Evolutionary conservation across 768 basidiomycete genomes (phyloP), one percentile per base, ranked within the genome.

Genomic region (Termitomyces titanicus): DNA sequence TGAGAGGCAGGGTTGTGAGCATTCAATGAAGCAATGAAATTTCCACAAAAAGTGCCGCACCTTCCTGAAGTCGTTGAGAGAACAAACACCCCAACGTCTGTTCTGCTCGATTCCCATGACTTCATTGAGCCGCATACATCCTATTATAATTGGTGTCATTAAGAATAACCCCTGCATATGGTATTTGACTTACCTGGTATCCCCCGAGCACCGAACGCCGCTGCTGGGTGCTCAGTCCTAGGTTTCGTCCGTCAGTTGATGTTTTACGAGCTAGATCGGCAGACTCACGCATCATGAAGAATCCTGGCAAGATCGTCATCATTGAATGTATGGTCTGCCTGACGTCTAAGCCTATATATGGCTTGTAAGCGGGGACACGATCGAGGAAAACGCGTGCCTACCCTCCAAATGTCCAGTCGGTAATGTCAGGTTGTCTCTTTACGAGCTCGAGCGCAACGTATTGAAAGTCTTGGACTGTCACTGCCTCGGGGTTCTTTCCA

Each of bases 71-170:
- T 93, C 91, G 59, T 94, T 94, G 58, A 94, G 66, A 2, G 87
- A 85, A 65, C 91, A 93, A 18, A 86, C 84, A 45, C 90, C 91
- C 91, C 91, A 94, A 20, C 65, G 60, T 29, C 92, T 80, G 64
- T 81, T 87, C 54, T 86, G 77, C 61, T 88, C 83, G 44, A 94
- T 92, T 39, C 89, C 89, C 88, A 94, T 88, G 38, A 92, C 76
- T 66, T 94, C 92, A 57, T 92, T 81, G 24, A 92, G 64, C 40
- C 79, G 83, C 85, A 93, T 88, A 45, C 79, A 68, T n/a, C 68
- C 77, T 78, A 40, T 51, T 18, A n/a, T 40, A 7, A 56, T 27
- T 9, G n/a, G 52, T n/a, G 11, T 18, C 35, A 49, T 29, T 40
- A 46, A 43, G 29, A 22, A 13, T 31, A 18, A 8, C 8, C 25